Conservation (phyloP, 345 rosid species). For the Cardamine resedifolia region DNA sequence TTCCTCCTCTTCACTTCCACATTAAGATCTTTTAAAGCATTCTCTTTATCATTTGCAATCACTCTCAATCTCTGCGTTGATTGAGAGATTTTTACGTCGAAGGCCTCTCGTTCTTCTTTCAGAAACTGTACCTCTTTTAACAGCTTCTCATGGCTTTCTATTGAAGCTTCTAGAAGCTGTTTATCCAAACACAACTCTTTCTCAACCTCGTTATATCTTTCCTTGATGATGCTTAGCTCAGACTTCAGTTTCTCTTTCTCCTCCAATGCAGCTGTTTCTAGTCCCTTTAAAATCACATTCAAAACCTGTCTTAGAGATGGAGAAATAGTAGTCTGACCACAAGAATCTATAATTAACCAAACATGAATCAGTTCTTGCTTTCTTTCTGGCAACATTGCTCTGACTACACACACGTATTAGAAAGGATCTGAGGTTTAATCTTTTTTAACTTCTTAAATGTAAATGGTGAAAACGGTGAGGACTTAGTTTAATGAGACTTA, state of each 20-base stretch:
- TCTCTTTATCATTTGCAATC: slow-evolving; percentile 57
- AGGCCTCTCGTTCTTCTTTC: slow-evolving; percentile 62
- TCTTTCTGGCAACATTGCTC: neutral
- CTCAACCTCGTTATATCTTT: slow-evolving; percentile 50
- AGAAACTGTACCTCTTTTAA: slow-evolving; percentile 55
- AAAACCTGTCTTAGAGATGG: slow-evolving; percentile 47
- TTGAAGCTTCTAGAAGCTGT: slow-evolving; percentile 51
- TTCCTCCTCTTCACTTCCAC: slow-evolving; percentile 62
- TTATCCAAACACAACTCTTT: slow-evolving; percentile 46
- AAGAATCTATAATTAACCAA: neutral
- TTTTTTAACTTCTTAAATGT: neutral
- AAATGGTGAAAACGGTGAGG: neutral
- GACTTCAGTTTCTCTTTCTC: slow-evolving; percentile 47
- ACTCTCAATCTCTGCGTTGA: slow-evolving; percentile 49
- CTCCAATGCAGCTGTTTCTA: slow-evolving; percentile 42
- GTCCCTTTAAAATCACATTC: slow-evolving; percentile 60
- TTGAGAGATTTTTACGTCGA: slow-evolving; percentile 43
- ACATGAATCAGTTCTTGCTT: slow-evolving; percentile 1
- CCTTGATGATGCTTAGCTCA: slow-evolving; percentile 53
- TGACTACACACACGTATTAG: neutral
- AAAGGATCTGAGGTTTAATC: neutral
- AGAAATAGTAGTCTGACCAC: slow-evolving; percentile 26
- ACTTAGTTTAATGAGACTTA: neutral
- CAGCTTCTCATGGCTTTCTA: slow-evolving; percentile 50
- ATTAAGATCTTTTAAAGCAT: slow-evolving; percentile 57